Evolutionary conservation across 768 basidiomycete species (phyloP).

Genomic region (Trametes elegans): DNA sequence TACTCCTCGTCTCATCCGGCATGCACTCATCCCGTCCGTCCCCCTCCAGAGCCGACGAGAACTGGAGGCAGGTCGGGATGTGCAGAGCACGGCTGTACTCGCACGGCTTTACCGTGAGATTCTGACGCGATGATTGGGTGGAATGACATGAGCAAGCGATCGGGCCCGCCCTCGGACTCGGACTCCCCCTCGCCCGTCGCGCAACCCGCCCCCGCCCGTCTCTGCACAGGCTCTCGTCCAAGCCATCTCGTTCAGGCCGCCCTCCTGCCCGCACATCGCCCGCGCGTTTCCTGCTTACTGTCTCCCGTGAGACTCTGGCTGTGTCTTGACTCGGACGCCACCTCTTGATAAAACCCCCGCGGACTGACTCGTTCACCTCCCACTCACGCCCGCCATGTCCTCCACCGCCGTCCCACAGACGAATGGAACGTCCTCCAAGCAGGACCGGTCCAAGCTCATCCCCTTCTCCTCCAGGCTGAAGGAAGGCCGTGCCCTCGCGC

Average conservation of each 20-base stretch:
- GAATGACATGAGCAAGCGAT: not conserved
- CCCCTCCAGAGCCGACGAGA: not conserved
- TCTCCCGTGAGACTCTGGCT: constrained; percentile 2
- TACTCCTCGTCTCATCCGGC: not conserved
- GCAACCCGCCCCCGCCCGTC: not conserved
- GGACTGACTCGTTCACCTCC: constrained; percentile 18
- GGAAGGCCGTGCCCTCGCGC: constrained; percentile 73
- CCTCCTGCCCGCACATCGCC: too few relatives aligned
- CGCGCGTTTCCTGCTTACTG: constrained; percentile 9
- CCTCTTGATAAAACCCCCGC: not conserved
- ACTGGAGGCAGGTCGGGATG: not conserved
- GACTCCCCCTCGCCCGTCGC: not conserved
- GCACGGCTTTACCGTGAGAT: not conserved
- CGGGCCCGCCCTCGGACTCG: not conserved
- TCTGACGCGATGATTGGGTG: constrained; percentile 15
- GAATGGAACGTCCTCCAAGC: constrained; percentile 14
- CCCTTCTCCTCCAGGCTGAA: constrained; percentile 69
- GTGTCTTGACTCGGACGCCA: constrained; percentile 1
- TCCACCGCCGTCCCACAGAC: constrained; percentile 18
- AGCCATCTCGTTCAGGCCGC: too few relatives aligned
- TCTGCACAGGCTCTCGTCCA: not conserved
- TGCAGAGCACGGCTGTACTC: not conserved
- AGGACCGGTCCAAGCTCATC: constrained; percentile 40
- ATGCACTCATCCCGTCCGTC: not conserved
- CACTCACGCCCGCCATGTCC: constrained; percentile 8